A percentile compares a stretch with the other conserved stretches of the same genome.
Evolutionary conservation across 805 yeast genomes (phyloP).

Genomic region (Myxozyma nipponensis): DNA sequence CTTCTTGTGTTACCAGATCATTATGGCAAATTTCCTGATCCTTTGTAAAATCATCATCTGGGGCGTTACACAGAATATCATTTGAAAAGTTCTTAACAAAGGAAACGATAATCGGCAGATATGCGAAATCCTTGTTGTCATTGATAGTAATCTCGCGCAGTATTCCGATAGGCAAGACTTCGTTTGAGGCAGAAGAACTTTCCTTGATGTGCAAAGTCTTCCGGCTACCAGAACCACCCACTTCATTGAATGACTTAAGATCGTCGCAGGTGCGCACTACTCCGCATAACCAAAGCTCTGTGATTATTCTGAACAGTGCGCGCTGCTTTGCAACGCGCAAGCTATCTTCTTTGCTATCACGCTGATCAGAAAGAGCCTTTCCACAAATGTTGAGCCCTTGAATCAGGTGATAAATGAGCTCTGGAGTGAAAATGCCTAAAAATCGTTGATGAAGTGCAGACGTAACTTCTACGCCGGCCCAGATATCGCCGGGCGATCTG

Average conservation of each 20-base stretch:
- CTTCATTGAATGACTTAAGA: conserved; percentile 34
- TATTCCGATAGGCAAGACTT: conserved; percentile 44
- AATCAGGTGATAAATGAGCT: conserved; percentile 22
- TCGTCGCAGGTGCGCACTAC: conserved; percentile 49
- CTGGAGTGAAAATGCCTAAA: conserved; percentile 45
- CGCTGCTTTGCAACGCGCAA: conserved; percentile 45
- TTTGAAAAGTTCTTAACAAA: conserved; percentile 59
- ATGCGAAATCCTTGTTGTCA: conserved; percentile 23
- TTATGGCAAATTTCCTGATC: conserved; percentile 43
- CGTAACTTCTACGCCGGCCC: conserved; percentile 61
- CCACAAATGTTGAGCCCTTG: conserved; percentile 31
- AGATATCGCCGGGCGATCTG: conserved; percentile 53
- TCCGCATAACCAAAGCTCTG: conserved; percentile 58
- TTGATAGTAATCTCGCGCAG: conserved; percentile 43
- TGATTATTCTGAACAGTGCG: conserved; percentile 47
- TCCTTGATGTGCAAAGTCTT: neutral
- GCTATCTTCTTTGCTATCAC: conserved; percentile 47
- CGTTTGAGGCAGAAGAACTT: conserved; percentile 18
- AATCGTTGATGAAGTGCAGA: conserved; percentile 79
- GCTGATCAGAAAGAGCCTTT: conserved; percentile 31
- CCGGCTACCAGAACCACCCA: conserved; percentile 1
- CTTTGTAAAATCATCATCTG: neutral
- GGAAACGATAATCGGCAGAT: conserved; percentile 28
- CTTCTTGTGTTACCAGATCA: conserved; percentile 24
- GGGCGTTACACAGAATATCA: conserved; percentile 43